Evolutionary conservation across 225 moss, liverwort and hornwort species (phyloP).

Genomic region (Polytrichum formosum): DNA sequence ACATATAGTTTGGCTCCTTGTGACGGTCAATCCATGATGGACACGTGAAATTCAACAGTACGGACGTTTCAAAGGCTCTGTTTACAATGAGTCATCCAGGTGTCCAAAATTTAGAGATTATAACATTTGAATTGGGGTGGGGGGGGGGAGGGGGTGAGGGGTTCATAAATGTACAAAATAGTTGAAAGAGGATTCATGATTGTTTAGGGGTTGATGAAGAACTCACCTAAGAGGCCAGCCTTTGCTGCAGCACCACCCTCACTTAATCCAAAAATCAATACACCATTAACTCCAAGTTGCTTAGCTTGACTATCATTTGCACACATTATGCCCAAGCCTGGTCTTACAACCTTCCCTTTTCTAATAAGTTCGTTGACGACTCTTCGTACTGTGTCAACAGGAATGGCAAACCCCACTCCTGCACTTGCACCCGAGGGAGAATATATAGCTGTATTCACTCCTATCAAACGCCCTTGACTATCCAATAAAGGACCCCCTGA

Average conservation of each 20-base stretch:
- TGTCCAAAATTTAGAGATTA: too few species aligned
- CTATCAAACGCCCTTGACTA: constrained; percentile 53
- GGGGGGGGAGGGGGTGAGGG: too few species aligned
- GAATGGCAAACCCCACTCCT: constrained; percentile 59
- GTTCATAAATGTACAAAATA: too few species aligned
- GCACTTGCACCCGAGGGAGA: constrained; percentile 60
- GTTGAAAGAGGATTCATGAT: too few species aligned
- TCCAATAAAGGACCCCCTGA: constrained; percentile 58
- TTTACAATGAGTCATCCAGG: too few species aligned
- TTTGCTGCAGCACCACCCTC: constrained; percentile 48
- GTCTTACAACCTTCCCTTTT: constrained; percentile 55
- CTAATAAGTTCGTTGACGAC: constrained; percentile 55
- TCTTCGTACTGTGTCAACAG: constrained; percentile 56
- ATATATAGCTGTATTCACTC: constrained; percentile 61
- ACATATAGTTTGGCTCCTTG: too few species aligned
- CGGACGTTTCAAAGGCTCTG: too few species aligned
- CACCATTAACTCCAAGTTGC: constrained; percentile 54
- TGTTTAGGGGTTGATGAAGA: neutral
- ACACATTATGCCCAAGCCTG: constrained; percentile 55
- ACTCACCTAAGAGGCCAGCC: constrained; percentile 55
- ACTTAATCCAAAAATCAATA: constrained; percentile 36
- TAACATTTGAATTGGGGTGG: too few species aligned
- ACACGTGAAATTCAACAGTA: too few species aligned
- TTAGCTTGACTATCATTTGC: constrained; percentile 53
- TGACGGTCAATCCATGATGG: too few species aligned